Percentiles rank a stretch among this genome's conserved stretches.
Conservation (phyloP, 2,329 filamentous ascomycete genomes). For the Ceratocystis eucalypticola region DNA sequence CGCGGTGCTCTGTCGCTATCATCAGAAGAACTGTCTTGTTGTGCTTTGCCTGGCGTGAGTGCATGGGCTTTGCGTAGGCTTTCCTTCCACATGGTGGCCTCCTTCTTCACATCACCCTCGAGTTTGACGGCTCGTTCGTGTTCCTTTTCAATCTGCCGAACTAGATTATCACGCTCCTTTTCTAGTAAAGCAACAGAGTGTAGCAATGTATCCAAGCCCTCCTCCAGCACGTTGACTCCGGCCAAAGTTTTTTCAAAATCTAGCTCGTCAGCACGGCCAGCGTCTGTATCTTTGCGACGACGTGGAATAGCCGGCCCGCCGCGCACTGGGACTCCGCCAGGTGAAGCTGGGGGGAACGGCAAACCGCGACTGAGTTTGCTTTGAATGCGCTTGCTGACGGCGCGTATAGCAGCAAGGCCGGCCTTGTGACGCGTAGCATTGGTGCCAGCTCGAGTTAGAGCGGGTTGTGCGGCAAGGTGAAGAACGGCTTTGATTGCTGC, state of each 20-base stretch:
- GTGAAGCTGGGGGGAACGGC: constrained; percentile 48
- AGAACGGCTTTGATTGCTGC: constrained; percentile 43
- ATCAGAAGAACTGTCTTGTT: not conserved
- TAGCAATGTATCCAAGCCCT: constrained; percentile 45
- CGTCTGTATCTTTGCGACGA: constrained; percentile 25
- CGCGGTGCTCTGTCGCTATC: not conserved
- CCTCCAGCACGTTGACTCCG: constrained; percentile 42
- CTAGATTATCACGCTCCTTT: constrained; percentile 43
- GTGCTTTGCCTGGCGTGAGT: constrained; percentile 6
- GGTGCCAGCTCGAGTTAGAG: constrained; percentile 43
- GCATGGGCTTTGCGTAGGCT: constrained; percentile 31
- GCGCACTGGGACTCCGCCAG: constrained; percentile 16
- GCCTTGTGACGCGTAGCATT: constrained; percentile 37
- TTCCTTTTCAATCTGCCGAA: constrained; percentile 42
- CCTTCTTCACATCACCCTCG: constrained; percentile 43
- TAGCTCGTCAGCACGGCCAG: constrained; percentile 44
- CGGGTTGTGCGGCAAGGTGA: constrained; percentile 45
- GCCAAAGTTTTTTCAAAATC: constrained; percentile 53
- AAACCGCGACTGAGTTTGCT: constrained; percentile 46
- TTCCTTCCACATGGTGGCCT: constrained; percentile 39
- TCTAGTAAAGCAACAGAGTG: constrained; percentile 49
- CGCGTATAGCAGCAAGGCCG: constrained; percentile 42
- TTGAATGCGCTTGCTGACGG: constrained; percentile 41
- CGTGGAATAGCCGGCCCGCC: constrained; percentile 21
- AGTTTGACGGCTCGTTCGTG: constrained; percentile 38